phyloP scores from a whole-genome alignment of 2,329 filamentous ascomycete species.

The Pseudogymnoascus sp. region DNA sequence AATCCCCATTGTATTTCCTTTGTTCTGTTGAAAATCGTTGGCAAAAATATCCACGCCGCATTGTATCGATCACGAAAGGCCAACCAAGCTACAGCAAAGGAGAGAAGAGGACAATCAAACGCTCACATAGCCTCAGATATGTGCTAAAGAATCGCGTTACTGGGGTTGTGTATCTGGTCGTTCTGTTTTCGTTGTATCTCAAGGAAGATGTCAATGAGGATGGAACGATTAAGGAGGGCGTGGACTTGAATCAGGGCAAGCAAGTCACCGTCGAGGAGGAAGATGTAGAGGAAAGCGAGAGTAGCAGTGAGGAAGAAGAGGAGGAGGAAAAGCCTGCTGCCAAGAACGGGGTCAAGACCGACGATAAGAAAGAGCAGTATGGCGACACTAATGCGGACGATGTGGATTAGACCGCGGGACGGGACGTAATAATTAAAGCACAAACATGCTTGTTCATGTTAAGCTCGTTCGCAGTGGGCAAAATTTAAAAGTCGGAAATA shows the following conservation, averaged over 20 bases:
- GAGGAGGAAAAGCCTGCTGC: slow-evolving; percentile 14
- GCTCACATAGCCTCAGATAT: slow-evolving; percentile 83
- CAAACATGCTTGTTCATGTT: not conserved
- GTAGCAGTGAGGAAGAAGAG: slow-evolving; percentile 14
- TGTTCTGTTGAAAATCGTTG: not conserved
- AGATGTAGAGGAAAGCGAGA: slow-evolving; percentile 11
- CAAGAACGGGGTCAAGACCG: slow-evolving; percentile 12
- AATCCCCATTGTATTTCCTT: not conserved
- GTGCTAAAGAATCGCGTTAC: slow-evolving; percentile 76
- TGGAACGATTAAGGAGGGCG: slow-evolving; percentile 42
- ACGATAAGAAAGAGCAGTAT: slow-evolving; percentile 13
- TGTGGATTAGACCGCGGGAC: slow-evolving; percentile 20
- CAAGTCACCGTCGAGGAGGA: slow-evolving; percentile 14
- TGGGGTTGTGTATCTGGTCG: slow-evolving; percentile 68
- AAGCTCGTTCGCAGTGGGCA: not conserved
- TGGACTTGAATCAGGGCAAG: slow-evolving; percentile 22
- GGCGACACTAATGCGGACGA: slow-evolving; percentile 22
- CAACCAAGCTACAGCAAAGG: slow-evolving; percentile 20
- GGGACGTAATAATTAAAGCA: not conserved
- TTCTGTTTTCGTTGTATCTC: slow-evolving; percentile 71
- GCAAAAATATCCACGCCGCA: not conserved
- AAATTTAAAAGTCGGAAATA: not conserved
- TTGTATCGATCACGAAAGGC: slow-evolving; percentile 7
- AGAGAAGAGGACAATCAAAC: slow-evolving; percentile 36
- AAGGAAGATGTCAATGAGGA: slow-evolving; percentile 58